Conservation (phyloP, 139 green algal species). For the Pseudopediastrum boryanum region DNA sequence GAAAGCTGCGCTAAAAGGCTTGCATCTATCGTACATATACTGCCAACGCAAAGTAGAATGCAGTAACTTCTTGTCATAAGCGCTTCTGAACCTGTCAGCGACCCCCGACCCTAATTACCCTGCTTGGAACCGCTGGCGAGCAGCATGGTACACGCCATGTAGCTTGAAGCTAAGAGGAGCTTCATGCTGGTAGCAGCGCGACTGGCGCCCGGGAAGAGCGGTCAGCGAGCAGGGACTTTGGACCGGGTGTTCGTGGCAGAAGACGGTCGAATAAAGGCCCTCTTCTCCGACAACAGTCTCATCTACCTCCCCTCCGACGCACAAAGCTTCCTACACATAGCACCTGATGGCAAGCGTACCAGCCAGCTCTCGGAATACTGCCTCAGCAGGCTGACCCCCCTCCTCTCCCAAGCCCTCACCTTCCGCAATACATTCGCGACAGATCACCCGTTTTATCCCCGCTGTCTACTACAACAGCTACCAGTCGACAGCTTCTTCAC, state of each 20-base stretch:
- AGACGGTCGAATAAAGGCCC: conserved; percentile 61
- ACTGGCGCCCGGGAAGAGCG: too few species aligned
- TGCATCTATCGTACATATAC: too few species aligned
- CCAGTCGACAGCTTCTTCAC: conserved; percentile 32
- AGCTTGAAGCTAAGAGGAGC: too few species aligned
- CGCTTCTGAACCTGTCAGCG: too few species aligned
- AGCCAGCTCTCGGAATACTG: conserved; percentile 65
- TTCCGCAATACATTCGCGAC: conserved; percentile 60
- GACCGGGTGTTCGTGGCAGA: conserved; percentile 42
- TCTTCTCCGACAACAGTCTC: conserved; percentile 64
- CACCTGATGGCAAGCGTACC: conserved; percentile 15
- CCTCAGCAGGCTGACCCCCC: conserved; percentile 41
- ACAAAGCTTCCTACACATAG: conserved; percentile 46
- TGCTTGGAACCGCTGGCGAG: too few species aligned
- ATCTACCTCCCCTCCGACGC: conserved; percentile 54
- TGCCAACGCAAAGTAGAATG: too few species aligned
- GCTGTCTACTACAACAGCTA: conserved; percentile 12
- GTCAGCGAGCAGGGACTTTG: too few species aligned
- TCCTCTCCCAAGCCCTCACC: conserved; percentile 51
- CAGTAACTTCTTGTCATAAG: too few species aligned
- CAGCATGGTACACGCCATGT: too few species aligned
- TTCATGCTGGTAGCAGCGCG: too few species aligned
- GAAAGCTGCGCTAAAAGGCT: too few species aligned
- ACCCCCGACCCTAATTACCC: too few species aligned
- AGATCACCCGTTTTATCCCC: neutral